These are phyloP conservation scores for Amyloporia xantha DNA, from an alignment of 768 basidiomycete species.

Conservation along the genomic window DNA sequence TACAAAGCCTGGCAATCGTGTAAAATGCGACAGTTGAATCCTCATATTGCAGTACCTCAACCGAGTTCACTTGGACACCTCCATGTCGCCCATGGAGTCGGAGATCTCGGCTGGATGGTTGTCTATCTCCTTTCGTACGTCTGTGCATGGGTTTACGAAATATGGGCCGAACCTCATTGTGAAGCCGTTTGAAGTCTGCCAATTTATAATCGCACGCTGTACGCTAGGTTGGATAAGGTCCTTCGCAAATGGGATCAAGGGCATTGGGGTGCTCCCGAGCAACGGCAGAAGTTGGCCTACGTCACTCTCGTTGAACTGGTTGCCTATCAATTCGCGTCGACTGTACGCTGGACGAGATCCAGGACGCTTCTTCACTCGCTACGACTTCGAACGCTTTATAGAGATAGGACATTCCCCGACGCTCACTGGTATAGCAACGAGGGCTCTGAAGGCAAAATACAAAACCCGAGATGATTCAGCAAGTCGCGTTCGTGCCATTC, in stretches of 20 bases:
- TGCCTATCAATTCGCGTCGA: constrained; percentile 97
- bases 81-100: too few relatives aligned
- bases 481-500: constrained; percentile 69
- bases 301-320: constrained; percentile 94
- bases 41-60: too few relatives aligned
- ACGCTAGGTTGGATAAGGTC: constrained; percentile 93
- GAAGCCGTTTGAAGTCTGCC: constrained; percentile 75
- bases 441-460: constrained; percentile 91
- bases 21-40: too few relatives aligned
- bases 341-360: constrained; percentile 98
- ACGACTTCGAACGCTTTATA: constrained; percentile 87
- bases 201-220: constrained; percentile 95
- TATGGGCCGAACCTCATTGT: constrained; percentile 98
- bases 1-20: too few relatives aligned
- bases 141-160: too few relatives aligned
- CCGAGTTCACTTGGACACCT: too few relatives aligned
- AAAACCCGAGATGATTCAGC: constrained; percentile 84
- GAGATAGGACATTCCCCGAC: constrained; percentile 98
- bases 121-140: too few relatives aligned
- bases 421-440: constrained; percentile 88
- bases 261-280: constrained; percentile 71
- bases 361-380: constrained; percentile 85
- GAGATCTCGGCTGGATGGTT: too few relatives aligned
- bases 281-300: constrained; percentile 92
- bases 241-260: constrained; percentile 91